Evolutionary conservation across 2,329 filamentous ascomycete genomes (phyloP).

Genomic region (Colletotrichum scovillei): DNA sequence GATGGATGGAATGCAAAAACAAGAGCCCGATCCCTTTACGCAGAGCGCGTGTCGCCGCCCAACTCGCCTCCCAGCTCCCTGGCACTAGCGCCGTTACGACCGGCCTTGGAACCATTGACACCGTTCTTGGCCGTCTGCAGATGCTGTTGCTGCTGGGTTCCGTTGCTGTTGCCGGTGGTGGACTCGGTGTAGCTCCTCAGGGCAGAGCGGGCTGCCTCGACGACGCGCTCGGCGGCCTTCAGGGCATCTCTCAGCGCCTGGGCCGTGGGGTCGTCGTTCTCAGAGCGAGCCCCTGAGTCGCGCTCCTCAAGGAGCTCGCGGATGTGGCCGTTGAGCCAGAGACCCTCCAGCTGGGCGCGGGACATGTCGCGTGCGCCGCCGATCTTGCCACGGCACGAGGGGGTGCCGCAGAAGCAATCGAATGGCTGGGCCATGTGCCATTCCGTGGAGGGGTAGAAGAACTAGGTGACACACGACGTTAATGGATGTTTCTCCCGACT

Average conservation of each 20-base stretch:
- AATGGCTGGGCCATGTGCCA: conserved; percentile 81
- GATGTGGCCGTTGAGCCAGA: conserved; percentile 74
- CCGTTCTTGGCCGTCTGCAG: conserved; percentile 16
- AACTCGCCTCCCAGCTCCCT: conserved; percentile 70
- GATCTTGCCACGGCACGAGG: conserved; percentile 71
- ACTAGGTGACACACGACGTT: conserved; percentile 49
- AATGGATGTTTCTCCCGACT: neutral
- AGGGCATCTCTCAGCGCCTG: conserved; percentile 56
- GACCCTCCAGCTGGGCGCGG: conserved; percentile 62
- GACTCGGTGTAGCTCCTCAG: conserved; percentile 51
- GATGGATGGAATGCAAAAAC: conserved; percentile 2
- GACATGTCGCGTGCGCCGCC: conserved; percentile 72
- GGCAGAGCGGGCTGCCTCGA: conserved; percentile 57
- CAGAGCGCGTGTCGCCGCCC: conserved; percentile 65
- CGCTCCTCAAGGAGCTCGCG: conserved; percentile 62
- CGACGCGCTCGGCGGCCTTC: conserved; percentile 58
- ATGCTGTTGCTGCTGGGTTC: neutral
- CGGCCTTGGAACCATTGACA: conserved; percentile 29
- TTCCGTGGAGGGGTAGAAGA: conserved; percentile 82
- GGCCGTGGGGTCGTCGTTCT: conserved; percentile 51
- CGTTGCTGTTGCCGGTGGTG: conserved; percentile 38
- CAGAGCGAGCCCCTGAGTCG: conserved; percentile 33
- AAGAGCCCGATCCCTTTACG: conserved; percentile 6
- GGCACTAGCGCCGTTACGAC: conserved; percentile 26
- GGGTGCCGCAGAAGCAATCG: conserved; percentile 69